Conservation (phyloP, 169 alveolate species). For the Plasmodium ovale region DNA sequence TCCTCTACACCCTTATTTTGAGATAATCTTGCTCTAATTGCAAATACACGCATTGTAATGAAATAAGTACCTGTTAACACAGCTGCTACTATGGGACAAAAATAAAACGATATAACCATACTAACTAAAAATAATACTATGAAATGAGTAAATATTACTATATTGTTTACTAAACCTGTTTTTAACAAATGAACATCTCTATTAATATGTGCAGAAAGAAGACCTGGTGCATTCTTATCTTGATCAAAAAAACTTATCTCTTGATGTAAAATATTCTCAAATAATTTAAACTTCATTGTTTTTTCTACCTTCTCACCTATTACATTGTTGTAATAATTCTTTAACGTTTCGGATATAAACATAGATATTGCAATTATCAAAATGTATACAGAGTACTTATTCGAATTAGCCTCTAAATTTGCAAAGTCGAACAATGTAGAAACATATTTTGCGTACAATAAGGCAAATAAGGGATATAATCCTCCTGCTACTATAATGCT, state of each 20-base stretch:
- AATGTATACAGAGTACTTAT: slow-evolving; percentile 47
- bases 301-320: slow-evolving; percentile 75
- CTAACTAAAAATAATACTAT: slow-evolving; percentile 55
- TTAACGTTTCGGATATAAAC: slow-evolving; percentile 65
- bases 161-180: slow-evolving; percentile 75
- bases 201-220: slow-evolving; percentile 23
- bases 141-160: slow-evolving; percentile 56
- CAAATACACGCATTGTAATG: slow-evolving; percentile 22
- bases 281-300: slow-evolving; percentile 18
- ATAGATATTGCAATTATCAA: slow-evolving; percentile 43
- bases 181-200: slow-evolving; percentile 76
- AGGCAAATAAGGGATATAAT: slow-evolving; percentile 65
- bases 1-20: slow-evolving; percentile 11
- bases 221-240: slow-evolving; percentile 58
- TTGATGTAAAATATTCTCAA: slow-evolving; percentile 74
- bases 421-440: slow-evolving; percentile 44
- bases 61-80: slow-evolving; percentile 42
- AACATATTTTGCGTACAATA: slow-evolving; percentile 56
- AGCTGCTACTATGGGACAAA: slow-evolving; percentile 72
- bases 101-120: slow-evolving; percentile 55
- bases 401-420: slow-evolving; percentile 21
- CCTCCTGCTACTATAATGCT: slow-evolving; percentile 74
- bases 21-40: slow-evolving; percentile 33
- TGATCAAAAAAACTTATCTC: slow-evolving; percentile 76
- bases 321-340: slow-evolving; percentile 54